Percentiles rank a stretch among this genome's conserved stretches.
phyloP scores from a whole-genome alignment of 1,139 yeast genomes.

The Scheffersomyces titani region DNA sequence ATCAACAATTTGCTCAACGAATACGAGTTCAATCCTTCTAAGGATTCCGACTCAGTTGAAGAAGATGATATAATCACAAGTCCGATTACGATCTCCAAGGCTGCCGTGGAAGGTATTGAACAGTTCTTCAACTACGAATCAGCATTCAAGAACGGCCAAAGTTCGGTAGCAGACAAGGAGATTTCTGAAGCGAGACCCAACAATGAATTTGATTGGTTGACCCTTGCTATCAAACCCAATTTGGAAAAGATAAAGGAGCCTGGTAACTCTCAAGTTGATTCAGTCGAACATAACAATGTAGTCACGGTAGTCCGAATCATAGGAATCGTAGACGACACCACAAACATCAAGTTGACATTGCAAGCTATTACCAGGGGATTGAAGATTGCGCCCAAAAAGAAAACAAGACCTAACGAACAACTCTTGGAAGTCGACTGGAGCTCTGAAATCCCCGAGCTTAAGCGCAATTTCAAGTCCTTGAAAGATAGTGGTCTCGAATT shows the following conservation, averaged over 20 bases:
- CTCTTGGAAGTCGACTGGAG: constrained; percentile 31
- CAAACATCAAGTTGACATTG: constrained; percentile 48
- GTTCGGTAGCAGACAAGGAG: constrained; percentile 3
- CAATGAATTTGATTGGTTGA: constrained; percentile 38
- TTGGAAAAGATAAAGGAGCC: constrained; percentile 35
- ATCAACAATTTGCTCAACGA: constrained; percentile 35
- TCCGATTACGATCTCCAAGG: constrained; percentile 31
- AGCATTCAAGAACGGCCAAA: constrained; percentile 9
- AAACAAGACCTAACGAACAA: constrained; percentile 28
- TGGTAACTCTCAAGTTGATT: constrained; percentile 11
- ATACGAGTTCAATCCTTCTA: constrained; percentile 31
- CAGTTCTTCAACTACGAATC: constrained; percentile 26
- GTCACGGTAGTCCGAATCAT: constrained; percentile 53
- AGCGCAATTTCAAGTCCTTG: constrained; percentile 24
- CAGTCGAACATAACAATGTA: constrained; percentile 19
- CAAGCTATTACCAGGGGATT: constrained; percentile 56
- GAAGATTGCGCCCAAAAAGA: constrained; percentile 12
- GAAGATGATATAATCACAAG: constrained; percentile 16
- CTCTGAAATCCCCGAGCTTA: constrained; percentile 17
- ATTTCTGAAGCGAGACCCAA: constrained; percentile 10
- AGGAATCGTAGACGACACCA: constrained; percentile 49
- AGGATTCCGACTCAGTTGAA: constrained; percentile 3
- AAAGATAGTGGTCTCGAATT: constrained; percentile 26
- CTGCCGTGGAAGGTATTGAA: constrained; percentile 38
- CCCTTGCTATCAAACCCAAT: constrained; percentile 45